Base-by-base conservation (phyloP, 2,329 filamentous ascomycete species). In the Amphichorda felina region DNA sequence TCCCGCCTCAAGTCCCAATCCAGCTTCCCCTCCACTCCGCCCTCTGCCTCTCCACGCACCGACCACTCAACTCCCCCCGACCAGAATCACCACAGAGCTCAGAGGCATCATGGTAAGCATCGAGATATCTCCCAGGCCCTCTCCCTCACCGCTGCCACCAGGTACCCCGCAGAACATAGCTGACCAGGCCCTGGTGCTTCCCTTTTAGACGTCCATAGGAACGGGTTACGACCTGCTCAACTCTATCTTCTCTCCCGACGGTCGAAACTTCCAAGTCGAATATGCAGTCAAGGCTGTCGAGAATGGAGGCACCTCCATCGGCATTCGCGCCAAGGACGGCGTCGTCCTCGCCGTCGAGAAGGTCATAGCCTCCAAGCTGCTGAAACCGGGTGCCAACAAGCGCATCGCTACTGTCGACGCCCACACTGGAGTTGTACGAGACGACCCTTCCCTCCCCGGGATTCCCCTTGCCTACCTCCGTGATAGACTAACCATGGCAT, bases 171-270 rank as follows among this genome's bases (percentile, higher is more conserved):
- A 28, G 6, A 11, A 18, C 15, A 31, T 14, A 30, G 28, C 28
- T 30, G 14, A 9, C n/a, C n/a, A n/a, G n/a, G n/a, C n/a, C n/a
- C n/a, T n/a, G n/a, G n/a, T 30, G 28, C 29, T 36, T n/a, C 13
- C 35, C 17, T 30, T 18, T 18, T 49, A 98, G 91, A 98, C 91
- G 55, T 98, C 91, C 57, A 98, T 98, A 82, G 91, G 91, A 58
- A 98, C 91, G 54, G 91, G 91, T 56, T 98, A 98, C 69, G 91
- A 98, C 77, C 82, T 98, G 53, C 86, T 86, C 60, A 98, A 98
- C 75, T 96, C 91, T 55, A 93, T 96, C 70, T 98, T 96, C 73
- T 96, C 91, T 33, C 91, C 91, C 47, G 91, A 98, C 67, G 91
- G 91, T 57, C 84, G 91, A 51, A 98, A 98, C 64, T 98, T 98